Percentiles rank a stretch among this genome's conserved stretches.
These are phyloP conservation scores for Austroboletus novae-zelandiae DNA, from an alignment of 1,284 basidiomycete species.

Conservation along the genomic window DNA sequence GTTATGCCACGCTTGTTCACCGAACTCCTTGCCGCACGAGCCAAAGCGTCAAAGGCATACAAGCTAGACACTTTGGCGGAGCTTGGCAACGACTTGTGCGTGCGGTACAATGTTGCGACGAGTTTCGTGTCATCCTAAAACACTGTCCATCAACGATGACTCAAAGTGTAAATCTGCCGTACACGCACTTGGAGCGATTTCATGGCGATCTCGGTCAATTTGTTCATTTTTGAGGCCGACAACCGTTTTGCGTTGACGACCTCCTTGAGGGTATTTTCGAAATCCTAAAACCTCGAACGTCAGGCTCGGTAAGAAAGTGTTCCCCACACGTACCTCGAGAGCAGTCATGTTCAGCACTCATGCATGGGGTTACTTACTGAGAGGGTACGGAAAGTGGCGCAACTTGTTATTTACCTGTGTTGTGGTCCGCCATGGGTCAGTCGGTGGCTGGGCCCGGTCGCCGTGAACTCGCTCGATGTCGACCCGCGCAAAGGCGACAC, in stretches of 20 bases:
- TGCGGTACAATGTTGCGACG: conserved; percentile 80
- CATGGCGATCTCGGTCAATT: conserved; percentile 70
- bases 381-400: conserved; percentile 4
- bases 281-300: conserved; percentile 49
- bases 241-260: conserved; percentile 78
- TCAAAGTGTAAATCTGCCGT: background rate
- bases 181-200: conserved; percentile 67
- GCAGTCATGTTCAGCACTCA: conserved; percentile 21
- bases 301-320: background rate
- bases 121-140: conserved; percentile 77
- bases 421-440: conserved; percentile 17
- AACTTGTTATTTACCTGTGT: conserved; percentile 27
- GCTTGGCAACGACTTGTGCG: conserved; percentile 72
- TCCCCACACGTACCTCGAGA: conserved; percentile 20
- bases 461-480: conserved; percentile 49
- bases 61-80: conserved; percentile 77
- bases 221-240: conserved; percentile 80
- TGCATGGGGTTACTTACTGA: conserved; percentile 18
- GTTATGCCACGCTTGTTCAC: conserved; percentile 62
- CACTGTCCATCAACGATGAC: conserved; percentile 3
- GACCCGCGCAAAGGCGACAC: conserved; percentile 73
- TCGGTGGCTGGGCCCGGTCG: conserved; percentile 17
- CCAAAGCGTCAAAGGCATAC: conserved; percentile 88
- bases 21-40: conserved; percentile 73
- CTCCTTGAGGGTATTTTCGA: conserved; percentile 75